A percentile compares a stretch with the other conserved stretches of the same genome.
phyloP scores from a whole-genome alignment of 140 eudicot genomes.

The Cichorium intybus region DNA sequence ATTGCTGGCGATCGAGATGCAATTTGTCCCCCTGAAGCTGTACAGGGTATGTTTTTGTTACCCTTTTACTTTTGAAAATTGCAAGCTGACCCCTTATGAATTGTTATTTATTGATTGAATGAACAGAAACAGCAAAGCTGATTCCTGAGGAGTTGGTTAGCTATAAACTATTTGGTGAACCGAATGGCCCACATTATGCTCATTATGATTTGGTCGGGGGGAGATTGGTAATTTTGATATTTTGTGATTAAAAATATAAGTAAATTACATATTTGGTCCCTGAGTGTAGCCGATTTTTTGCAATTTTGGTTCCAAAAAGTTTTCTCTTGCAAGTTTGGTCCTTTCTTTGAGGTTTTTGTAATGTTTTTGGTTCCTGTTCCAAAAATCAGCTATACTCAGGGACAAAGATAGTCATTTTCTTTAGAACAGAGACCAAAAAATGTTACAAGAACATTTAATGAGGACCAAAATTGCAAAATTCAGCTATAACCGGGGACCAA shows the following conservation, averaged over 20 bases:
- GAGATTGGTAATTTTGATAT: constrained; percentile 47
- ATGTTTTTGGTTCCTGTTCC: no score
- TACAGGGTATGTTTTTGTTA: constrained; percentile 44
- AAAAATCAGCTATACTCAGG: no score
- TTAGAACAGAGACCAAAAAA: no score
- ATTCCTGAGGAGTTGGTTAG: constrained; percentile 71
- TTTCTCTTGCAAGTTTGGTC: no score
- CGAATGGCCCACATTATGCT: constrained; percentile 84
- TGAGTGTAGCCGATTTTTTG: no score
- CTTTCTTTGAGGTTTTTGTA: no score
- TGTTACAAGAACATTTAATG: no score
- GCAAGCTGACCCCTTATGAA: not conserved
- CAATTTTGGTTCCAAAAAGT: no score
- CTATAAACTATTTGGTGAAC: constrained; percentile 78
- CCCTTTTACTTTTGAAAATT: not conserved
- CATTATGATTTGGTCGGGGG: constrained; percentile 97
- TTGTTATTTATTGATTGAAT: no score
- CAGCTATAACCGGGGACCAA: no score
- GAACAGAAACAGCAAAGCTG: constrained; percentile 72
- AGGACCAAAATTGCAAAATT: not conserved
- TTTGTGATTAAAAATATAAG: not conserved
- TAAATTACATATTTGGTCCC: not conserved
- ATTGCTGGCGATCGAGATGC: constrained; percentile 86
- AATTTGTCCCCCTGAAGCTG: constrained; percentile 96
- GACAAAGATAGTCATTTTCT: no score